Conservation (phyloP, 2,329 filamentous ascomycete species). For the Hypomyces rosellus region DNA sequence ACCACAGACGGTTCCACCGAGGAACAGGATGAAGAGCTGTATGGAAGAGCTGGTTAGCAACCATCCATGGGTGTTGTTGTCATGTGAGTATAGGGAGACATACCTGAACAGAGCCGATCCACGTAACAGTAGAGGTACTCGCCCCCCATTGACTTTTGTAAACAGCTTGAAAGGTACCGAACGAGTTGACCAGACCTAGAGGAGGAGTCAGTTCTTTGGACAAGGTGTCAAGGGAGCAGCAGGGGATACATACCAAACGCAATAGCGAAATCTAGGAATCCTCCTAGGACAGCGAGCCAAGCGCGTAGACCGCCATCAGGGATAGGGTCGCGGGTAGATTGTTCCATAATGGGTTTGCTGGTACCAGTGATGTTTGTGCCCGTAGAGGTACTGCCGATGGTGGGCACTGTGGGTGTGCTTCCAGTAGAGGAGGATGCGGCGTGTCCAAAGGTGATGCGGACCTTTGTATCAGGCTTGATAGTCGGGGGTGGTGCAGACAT, state of each 20-base stretch:
- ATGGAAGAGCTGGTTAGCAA: constrained; percentile 12
- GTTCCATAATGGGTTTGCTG: not conserved
- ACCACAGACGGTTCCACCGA: constrained; percentile 33
- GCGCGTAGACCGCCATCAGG: constrained; percentile 24
- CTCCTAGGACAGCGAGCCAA: constrained; percentile 27
- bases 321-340: not conserved
- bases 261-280: constrained; percentile 23
- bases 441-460: too few species aligned
- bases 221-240: not conserved
- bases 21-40: constrained; percentile 33
- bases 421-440: too few species aligned
- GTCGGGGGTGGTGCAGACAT: too few species aligned
- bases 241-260: constrained; percentile 21
- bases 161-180: constrained; percentile 50
- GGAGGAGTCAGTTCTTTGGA: not conserved
- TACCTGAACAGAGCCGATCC: constrained; percentile 34
- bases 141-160: constrained; percentile 32
- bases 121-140: constrained; percentile 29
- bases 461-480: too few species aligned
- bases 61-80: too few species aligned
- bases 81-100: too few species aligned
- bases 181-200: constrained; percentile 32
- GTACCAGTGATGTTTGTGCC: not conserved
- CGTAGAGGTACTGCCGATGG: not conserved
- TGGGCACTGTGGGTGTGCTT: too few species aligned